These are phyloP conservation scores for Saccharomycopsis synnaedendra DNA, from an alignment of 805 yeast genomes.

Conservation along the genomic window DNA sequence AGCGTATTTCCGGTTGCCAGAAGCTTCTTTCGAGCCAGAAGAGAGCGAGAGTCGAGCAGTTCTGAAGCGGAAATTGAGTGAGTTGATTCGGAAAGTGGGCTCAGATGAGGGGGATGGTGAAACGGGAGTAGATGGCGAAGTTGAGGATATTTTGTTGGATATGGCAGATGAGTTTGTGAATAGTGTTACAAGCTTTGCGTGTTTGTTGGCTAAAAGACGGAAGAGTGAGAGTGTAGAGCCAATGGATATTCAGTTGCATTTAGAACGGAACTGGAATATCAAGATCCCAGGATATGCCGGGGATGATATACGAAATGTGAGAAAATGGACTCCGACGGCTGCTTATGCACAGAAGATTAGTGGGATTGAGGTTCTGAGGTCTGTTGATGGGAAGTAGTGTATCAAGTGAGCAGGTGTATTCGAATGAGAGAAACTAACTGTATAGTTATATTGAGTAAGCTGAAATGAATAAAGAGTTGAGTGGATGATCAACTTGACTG, in stretches of 20 bases:
- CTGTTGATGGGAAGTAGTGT: conserved; percentile 11
- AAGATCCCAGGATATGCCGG: conserved; percentile 87
- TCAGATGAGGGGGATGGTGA: conserved; percentile 88
- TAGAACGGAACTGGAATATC: conserved; percentile 91
- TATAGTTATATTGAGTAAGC: too few species aligned
- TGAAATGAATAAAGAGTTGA: too few species aligned
- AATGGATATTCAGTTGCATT: conserved; percentile 80
- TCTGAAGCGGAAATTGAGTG: conserved; percentile 81
- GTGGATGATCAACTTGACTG: too few species aligned
- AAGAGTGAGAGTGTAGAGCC: conserved; percentile 80
- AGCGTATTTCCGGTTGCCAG: conserved; percentile 61
- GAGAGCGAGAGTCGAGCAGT: conserved; percentile 50
- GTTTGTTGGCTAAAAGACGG: conserved; percentile 90
- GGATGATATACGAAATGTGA: conserved; percentile 75
- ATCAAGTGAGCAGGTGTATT: too few species aligned
- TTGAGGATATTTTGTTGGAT: conserved; percentile 81
- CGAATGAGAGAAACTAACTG: too few species aligned
- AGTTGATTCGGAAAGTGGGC: conserved; percentile 72
- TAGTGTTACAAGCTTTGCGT: conserved; percentile 86
- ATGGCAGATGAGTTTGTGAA: conserved; percentile 92
- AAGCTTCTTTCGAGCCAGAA: conserved; percentile 62
- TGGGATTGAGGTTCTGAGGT: conserved; percentile 25
- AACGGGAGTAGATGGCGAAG: conserved; percentile 87
- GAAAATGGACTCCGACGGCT: conserved; percentile 59
- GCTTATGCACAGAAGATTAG: conserved; percentile 55